These are phyloP conservation scores for Fusarium neocosmosporiellum DNA, from an alignment of 2,329 filamentous ascomycete genomes.

Conservation along the genomic window DNA sequence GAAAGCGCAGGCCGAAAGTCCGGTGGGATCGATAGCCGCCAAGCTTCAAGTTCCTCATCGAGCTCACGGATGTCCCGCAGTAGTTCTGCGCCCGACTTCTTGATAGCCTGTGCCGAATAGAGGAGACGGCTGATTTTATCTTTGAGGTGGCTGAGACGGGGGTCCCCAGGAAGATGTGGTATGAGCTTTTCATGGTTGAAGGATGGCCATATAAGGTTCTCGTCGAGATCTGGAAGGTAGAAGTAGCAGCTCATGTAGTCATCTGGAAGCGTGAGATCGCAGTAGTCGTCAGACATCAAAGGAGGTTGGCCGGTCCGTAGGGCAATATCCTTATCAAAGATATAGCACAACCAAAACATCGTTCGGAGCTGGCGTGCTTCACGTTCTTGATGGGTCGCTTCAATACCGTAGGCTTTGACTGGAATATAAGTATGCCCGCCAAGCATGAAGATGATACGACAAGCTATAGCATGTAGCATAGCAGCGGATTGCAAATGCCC, in stretches of 20 bases:
- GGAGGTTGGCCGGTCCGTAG: slow-evolving; percentile 9
- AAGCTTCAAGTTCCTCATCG: slow-evolving; percentile 65
- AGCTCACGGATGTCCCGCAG: slow-evolving; percentile 63
- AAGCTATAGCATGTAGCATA: slow-evolving; percentile 56
- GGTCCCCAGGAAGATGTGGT: slow-evolving; percentile 56
- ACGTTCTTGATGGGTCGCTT: no score
- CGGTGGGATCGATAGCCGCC: slow-evolving; percentile 60
- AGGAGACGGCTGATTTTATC: slow-evolving; percentile 58
- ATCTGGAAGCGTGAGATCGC: slow-evolving; percentile 1
- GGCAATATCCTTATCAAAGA: slow-evolving; percentile 14
- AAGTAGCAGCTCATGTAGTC: no score
- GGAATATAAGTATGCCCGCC: slow-evolving; percentile 58
- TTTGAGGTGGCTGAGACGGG: slow-evolving; percentile 63
- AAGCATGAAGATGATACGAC: slow-evolving; percentile 60
- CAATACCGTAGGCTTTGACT: slow-evolving; percentile 45
- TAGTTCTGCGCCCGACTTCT: not conserved
- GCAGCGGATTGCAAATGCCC: slow-evolving; percentile 58
- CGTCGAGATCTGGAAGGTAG: no score
- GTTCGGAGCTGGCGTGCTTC: no score
- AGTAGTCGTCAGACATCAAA: slow-evolving; percentile 7
- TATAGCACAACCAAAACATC: slow-evolving; percentile 23
- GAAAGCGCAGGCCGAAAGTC: slow-evolving; percentile 57
- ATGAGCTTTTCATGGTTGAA: no score
- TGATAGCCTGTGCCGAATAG: slow-evolving; percentile 52
- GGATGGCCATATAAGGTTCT: no score